phyloP scores from a whole-genome alignment of 768 basidiomycete genomes.

The Lentinula raphanica region DNA sequence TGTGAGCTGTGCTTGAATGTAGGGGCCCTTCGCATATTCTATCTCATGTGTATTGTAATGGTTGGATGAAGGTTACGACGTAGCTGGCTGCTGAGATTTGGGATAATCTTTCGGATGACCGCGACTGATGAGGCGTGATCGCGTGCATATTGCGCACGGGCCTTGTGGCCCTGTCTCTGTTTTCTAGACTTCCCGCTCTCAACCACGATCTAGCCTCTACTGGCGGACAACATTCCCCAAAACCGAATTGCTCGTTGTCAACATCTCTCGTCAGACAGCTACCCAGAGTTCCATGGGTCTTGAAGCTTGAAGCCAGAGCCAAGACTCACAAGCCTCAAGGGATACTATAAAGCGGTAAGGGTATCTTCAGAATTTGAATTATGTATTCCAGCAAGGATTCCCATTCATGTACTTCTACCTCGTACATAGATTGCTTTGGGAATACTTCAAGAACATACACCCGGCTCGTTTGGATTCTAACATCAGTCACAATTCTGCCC shows the following conservation, averaged over 20 bases:
- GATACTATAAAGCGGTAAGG: too few relatives aligned
- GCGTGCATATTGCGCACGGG: neutral
- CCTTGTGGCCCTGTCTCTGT: neutral
- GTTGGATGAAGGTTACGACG: neutral
- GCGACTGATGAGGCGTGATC: neutral
- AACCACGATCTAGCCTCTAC: neutral
- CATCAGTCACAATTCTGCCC: neutral
- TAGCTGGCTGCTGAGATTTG: too few relatives aligned
- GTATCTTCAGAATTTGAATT: too few relatives aligned
- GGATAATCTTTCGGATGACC: neutral
- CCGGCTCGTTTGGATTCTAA: too few relatives aligned
- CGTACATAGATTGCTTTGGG: too few relatives aligned
- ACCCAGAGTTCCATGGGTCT: too few relatives aligned
- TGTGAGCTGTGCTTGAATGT: neutral
- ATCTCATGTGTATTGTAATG: neutral
- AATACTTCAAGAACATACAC: too few relatives aligned
- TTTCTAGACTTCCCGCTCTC: neutral
- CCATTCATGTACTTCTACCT: too few relatives aligned
- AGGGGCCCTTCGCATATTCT: neutral
- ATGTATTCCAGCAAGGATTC: too few relatives aligned
- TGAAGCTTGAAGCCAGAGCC: too few relatives aligned
- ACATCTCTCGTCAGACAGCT: neutral
- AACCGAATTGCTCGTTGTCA: neutral
- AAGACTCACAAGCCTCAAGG: too few relatives aligned
- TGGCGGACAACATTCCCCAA: neutral